A percentile compares a stretch with the other conserved stretches of the same genome.
Conservation (phyloP, 2,329 filamentous ascomycete species). For the Leptographium procerum region DNA sequence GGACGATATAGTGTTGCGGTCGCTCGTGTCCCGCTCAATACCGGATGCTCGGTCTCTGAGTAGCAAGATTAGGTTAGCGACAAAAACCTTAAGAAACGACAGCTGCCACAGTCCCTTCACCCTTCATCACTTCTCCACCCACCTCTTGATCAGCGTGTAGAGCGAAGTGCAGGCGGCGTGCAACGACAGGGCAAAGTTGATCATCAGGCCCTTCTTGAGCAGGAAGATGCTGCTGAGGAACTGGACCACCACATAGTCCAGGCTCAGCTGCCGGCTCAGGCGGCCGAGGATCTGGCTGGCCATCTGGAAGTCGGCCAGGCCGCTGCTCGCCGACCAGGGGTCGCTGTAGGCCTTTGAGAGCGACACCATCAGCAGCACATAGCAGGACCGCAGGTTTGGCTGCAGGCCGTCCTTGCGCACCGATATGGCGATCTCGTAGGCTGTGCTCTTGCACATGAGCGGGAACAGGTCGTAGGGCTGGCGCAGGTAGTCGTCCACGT, state of each 20-base stretch:
- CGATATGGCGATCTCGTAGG: background rate
- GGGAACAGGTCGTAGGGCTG: background rate
- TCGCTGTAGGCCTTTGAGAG: background rate
- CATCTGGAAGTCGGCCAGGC: constrained; percentile 1
- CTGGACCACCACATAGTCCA: background rate
- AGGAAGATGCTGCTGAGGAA: background rate
- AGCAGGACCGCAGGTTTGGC: background rate
- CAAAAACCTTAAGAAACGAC: too few species aligned
- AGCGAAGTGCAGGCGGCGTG: background rate
- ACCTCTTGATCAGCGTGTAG: background rate
- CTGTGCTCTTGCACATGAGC: constrained; percentile 2
- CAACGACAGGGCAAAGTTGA: background rate
- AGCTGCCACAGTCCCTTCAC: too few species aligned
- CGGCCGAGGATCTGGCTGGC: background rate
- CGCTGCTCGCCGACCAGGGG: background rate
- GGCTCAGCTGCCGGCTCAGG: background rate
- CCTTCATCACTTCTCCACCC: too few species aligned
- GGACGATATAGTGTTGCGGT: background rate
- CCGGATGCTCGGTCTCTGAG: background rate
- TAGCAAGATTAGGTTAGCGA: background rate
- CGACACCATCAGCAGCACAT: background rate
- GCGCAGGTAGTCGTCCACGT: background rate
- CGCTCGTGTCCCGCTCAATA: background rate
- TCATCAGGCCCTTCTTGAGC: constrained; percentile 1
- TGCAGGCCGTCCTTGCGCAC: background rate